Evolutionary conservation across 495 filamentous ascomycete genomes (phyloP).

Genomic region (Neurospora tetraspora): DNA sequence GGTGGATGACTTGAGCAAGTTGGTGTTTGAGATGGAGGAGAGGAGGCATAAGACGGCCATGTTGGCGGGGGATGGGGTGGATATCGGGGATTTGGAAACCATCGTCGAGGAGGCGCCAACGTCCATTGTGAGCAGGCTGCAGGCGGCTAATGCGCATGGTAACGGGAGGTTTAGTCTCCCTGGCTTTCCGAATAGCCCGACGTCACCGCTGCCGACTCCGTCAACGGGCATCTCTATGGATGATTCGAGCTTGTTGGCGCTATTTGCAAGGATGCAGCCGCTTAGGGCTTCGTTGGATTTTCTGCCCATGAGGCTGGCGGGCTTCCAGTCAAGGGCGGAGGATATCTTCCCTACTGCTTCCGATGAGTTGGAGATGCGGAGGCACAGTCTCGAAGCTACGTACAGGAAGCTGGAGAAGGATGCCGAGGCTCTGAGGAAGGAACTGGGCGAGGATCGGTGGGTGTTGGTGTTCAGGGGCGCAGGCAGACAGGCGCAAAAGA

Average conservation of each 20-base stretch:
- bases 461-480: slow-evolving; percentile 88
- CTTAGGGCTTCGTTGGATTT: slow-evolving; percentile 89
- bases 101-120: slow-evolving; percentile 83
- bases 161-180: slow-evolving; percentile 59
- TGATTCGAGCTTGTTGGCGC: slow-evolving; percentile 67
- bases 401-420: slow-evolving; percentile 80
- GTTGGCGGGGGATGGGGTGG: slow-evolving; percentile 50
- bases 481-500: slow-evolving; percentile 83
- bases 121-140: slow-evolving; percentile 30
- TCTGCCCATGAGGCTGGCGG: slow-evolving; percentile 86
- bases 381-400: slow-evolving; percentile 57
- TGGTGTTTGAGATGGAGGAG: slow-evolving; percentile 97
- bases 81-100: slow-evolving; percentile 84
- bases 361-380: slow-evolving; percentile 69
- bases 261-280: slow-evolving; percentile 93
- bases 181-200: slow-evolving; percentile 43
- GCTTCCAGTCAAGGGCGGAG: slow-evolving; percentile 69
- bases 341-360: slow-evolving; percentile 77
- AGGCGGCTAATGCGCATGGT: slow-evolving; percentile 12
- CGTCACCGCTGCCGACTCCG: slow-evolving; percentile 45
- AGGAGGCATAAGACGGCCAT: slow-evolving; percentile 65
- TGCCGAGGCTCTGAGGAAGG: slow-evolving; percentile 74
- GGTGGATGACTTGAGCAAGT: slow-evolving; percentile 66
- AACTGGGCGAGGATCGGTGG: slow-evolving; percentile 92
- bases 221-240: slow-evolving; percentile 54